Percentiles rank a stretch among this genome's conserved stretches.
Conservation (phyloP, 768 basidiomycete species). For the Cytidiella melzeri region DNA sequence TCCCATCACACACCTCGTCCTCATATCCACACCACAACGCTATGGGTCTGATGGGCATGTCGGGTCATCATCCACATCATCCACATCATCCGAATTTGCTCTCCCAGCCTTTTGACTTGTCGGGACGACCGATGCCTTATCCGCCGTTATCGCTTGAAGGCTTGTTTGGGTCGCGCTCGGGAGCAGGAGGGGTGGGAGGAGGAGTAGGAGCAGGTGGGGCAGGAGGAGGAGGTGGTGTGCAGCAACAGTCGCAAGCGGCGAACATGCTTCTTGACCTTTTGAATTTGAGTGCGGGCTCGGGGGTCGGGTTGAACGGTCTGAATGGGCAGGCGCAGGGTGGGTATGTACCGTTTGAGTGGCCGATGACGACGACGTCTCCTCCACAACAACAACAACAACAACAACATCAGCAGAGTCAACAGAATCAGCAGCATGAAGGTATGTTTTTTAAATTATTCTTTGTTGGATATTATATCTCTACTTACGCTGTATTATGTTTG, state of each 20-base stretch:
- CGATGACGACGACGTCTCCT: constrained; percentile 4
- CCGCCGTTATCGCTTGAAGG: constrained; percentile 7
- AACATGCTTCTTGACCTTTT: constrained; percentile 21
- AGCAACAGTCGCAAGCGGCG: constrained; percentile 13
- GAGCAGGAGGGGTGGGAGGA: too few species aligned
- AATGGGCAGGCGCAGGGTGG: constrained; percentile 8
- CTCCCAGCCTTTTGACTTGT: constrained; percentile 12
- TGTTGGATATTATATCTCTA: too few species aligned
- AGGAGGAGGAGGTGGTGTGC: neutral
- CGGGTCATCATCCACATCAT: constrained; percentile 1
- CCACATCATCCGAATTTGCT: constrained; percentile 10
- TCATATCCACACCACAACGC: constrained; percentile 6
- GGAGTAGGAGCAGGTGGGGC: neutral
- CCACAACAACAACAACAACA: neutral
- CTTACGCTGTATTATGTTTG: too few species aligned
- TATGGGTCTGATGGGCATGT: constrained; percentile 8
- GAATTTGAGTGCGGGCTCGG: constrained; percentile 6
- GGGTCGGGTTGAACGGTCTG: neutral
- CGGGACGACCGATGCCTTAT: constrained; percentile 2
- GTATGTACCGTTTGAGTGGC: constrained; percentile 26
- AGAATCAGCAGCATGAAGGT: too few species aligned
- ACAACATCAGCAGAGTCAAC: too few species aligned
- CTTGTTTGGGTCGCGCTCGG: constrained; percentile 11
- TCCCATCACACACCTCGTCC: constrained; percentile 7
- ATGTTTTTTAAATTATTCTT: too few species aligned